A percentile compares a stretch with the other conserved stretches of the same genome.
phyloP scores from a whole-genome alignment of 306 rosid genomes.

The Leucaena leucocephala region DNA sequence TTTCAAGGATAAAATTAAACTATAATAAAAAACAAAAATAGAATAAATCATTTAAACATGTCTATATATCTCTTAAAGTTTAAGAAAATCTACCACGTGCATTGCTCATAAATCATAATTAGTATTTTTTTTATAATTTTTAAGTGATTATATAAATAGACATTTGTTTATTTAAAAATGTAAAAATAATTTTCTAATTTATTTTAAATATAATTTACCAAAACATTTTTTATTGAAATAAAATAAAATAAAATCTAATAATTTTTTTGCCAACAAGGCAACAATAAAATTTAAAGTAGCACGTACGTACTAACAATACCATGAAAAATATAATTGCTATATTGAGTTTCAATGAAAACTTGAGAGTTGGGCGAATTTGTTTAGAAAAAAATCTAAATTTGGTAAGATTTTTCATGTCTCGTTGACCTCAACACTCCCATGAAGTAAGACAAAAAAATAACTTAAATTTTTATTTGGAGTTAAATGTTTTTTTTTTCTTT shows the following conservation, averaged over 20 bases:
- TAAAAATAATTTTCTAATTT: too few species aligned
- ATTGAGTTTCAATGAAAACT: neutral
- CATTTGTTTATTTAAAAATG: neutral
- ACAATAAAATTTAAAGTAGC: neutral
- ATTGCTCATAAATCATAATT: neutral
- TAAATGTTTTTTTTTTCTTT: neutral
- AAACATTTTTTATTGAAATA: too few species aligned
- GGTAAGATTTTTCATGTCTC: neutral
- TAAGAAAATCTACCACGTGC: too few species aligned
- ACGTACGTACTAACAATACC: neutral
- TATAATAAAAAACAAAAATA: too few species aligned
- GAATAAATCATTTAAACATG: too few species aligned
- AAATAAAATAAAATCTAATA: neutral
- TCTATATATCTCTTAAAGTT: too few species aligned
- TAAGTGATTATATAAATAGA: neutral
- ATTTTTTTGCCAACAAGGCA: neutral
- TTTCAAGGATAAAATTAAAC: too few species aligned
- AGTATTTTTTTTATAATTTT: too few species aligned
- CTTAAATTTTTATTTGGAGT: too few species aligned
- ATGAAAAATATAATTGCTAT: neutral
- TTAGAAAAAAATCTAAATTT: neutral
- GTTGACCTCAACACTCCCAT: neutral
- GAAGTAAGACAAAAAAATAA: neutral
- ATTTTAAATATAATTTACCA: too few species aligned
- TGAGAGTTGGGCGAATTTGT: neutral